Evolutionary conservation across 202 grass and related monocot genomes (phyloP), one percentile per base, ranked within the genome.

Genomic region (Schoenoplectus tabernaemontani): DNA sequence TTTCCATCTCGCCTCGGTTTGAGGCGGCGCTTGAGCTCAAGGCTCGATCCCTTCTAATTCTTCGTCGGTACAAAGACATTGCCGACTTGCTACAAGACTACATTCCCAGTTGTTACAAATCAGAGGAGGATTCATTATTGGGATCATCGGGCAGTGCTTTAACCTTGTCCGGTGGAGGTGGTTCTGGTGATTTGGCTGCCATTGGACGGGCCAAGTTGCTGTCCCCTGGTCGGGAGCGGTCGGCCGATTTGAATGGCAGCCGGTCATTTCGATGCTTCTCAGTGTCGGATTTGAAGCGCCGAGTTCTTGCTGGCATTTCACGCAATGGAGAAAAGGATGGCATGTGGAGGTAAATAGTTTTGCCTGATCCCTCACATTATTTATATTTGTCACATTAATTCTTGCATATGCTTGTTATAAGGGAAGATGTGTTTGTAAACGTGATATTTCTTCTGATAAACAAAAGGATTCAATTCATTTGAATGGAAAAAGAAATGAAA

Each of bases 81-180:
- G 96, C 92, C 1, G 92, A 99, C 34, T 96, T 96, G 96, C 86
- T 99, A 33, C 90, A 85, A 19, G 92, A 99, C n/a, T 96, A 91
- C 90, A 99, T 96, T 72, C 96, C 96, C 8, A 95, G 96, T 73
- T 95, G 85, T 86, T 82, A 81, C 81, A 89, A 91, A 59, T 65
- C 83, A 41, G 78, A 82, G 82, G 57, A 82, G 9, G 79, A 74
- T 38, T 87, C 89, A 33, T 90, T 87, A 37, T 63, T 76, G 13
- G 86, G 84, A 1, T 81, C 84, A 10, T 91, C 89, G 1, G 85
- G 78, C 4, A 82, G 83, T 2, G 79, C 76, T 10, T 90, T 87
- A 20, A 36, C 86, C 4, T 37, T 83, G 9, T 78, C 85, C 42
- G 88, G 84, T 13, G 86, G 88, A 56, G 76, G 66, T 22, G 74